These are phyloP conservation scores for Xerocomellus amylosporus DNA, from an alignment of 768 basidiomycete species.

Conservation along the genomic window DNA sequence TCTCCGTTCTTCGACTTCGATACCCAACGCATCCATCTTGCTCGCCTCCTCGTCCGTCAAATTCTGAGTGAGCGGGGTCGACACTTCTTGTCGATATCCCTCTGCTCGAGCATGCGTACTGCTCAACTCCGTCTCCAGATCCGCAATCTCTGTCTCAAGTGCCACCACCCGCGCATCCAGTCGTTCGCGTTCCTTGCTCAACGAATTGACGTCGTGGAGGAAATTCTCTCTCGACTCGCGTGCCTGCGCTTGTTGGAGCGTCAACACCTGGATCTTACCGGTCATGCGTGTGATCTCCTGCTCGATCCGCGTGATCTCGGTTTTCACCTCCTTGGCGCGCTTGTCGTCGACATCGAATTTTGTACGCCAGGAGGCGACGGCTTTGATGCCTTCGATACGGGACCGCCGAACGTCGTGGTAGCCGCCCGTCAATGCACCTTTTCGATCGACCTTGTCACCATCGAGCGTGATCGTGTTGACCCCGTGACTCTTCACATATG, in stretches of 20 bases:
- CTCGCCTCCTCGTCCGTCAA: slow-evolving; percentile 71
- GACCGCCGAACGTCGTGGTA: slow-evolving; percentile 91
- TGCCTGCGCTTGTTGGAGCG: slow-evolving; percentile 68
- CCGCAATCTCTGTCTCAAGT: slow-evolving; percentile 65
- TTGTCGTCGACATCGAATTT: slow-evolving; percentile 66
- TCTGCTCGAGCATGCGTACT: slow-evolving; percentile 59
- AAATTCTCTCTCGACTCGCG: slow-evolving; percentile 66
- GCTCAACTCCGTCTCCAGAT: slow-evolving; percentile 69
- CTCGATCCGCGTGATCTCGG: slow-evolving; percentile 66
- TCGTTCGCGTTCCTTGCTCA: slow-evolving; percentile 70
- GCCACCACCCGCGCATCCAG: slow-evolving; percentile 55
- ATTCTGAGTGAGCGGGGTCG: slow-evolving; percentile 69
- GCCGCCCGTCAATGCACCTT: slow-evolving; percentile 93
- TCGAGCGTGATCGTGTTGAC: slow-evolving; percentile 97
- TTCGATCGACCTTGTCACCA: slow-evolving; percentile 96
- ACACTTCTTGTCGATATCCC: slow-evolving; percentile 67
- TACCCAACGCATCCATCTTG: slow-evolving; percentile 62
- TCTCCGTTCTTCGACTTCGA: slow-evolving; percentile 73
- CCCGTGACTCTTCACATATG: slow-evolving; percentile 90
- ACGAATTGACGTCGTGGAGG: slow-evolving; percentile 53
- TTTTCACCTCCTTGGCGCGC: slow-evolving; percentile 71
- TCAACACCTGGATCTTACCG: slow-evolving; percentile 69
- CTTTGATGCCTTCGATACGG: slow-evolving; percentile 83
- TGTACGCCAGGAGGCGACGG: slow-evolving; percentile 68
- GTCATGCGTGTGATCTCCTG: slow-evolving; percentile 79